Evolutionary conservation across 2,329 filamentous ascomycete genomes (phyloP).

Genomic region (Colletotrichum magnum): DNA sequence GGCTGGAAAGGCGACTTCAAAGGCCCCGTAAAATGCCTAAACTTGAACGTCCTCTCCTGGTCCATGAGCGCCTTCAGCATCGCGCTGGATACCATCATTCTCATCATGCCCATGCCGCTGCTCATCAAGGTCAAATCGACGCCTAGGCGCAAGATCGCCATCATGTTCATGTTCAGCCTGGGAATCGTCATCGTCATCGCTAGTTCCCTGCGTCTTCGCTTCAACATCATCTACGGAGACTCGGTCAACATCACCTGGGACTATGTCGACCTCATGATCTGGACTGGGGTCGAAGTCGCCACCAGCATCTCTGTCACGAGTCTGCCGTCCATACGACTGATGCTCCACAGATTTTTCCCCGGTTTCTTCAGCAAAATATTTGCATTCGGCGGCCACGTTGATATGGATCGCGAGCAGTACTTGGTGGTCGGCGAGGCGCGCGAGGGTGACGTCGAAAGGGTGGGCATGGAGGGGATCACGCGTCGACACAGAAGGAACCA

Average conservation of each 20-base stretch:
- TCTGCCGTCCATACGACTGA: slow-evolving; percentile 55
- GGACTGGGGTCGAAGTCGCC: slow-evolving; percentile 58
- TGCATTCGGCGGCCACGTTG: slow-evolving; percentile 33
- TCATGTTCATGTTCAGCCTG: slow-evolving; percentile 60
- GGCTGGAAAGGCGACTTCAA: slow-evolving; percentile 29
- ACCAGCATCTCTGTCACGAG: slow-evolving; percentile 56
- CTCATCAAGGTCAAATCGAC: slow-evolving; percentile 54
- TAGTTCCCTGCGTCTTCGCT: slow-evolving; percentile 52
- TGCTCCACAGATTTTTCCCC: slow-evolving; percentile 41
- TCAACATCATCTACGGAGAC: slow-evolving; percentile 49
- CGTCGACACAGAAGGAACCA: background rate
- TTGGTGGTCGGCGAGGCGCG: background rate
- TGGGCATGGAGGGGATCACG: background rate
- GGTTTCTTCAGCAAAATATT: slow-evolving; percentile 18
- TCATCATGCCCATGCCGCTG: slow-evolving; percentile 59
- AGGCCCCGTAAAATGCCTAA: slow-evolving; percentile 3
- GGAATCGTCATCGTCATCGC: slow-evolving; percentile 56
- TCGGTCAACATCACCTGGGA: slow-evolving; percentile 56
- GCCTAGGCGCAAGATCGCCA: slow-evolving; percentile 58
- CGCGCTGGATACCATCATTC: slow-evolving; percentile 58
- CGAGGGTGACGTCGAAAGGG: slow-evolving; percentile 4
- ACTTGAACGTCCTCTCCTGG: slow-evolving; percentile 29
- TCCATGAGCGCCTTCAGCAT: slow-evolving; percentile 54
- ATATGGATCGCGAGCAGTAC: slow-evolving; percentile 20
- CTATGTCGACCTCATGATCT: slow-evolving; percentile 56